Evolutionary conservation across 2,329 filamentous ascomycete species (phyloP), one percentile per base, ranked within the genome.

Genomic region (Leptographium radiaticola): DNA sequence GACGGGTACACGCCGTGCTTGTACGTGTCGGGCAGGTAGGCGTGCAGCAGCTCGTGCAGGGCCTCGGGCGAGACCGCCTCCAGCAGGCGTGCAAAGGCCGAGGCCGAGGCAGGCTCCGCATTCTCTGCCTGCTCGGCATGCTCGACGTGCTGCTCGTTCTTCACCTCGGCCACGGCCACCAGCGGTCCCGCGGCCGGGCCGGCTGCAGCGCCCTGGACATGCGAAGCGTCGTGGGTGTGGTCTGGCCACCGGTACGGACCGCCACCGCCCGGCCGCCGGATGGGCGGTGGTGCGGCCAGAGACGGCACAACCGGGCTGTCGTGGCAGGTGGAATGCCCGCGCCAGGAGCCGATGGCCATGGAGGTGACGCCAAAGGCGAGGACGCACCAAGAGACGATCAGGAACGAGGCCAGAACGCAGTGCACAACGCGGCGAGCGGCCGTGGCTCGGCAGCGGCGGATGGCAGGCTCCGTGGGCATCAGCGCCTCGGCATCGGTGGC

Each of bases 1-100:
- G 80, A 79, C 58, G 78, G 74, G 65, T 83, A 86, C 54, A 87
- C 75, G 55, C 84, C 84, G 63, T 86, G 77, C 64, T 81, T 76
- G 68, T 83, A 87, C 62, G 79, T 78, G 49, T 75, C 74, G 47
- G 79, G 76, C 53, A 83, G 71, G 61, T 82, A 75, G 57, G 75
- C 71, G 65, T 86, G 81, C 36, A 89, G 72, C 52, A 86, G 77
- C 48, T 77, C 75, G 65, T 87, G 83, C 53, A 90, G 70, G 44
- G 78, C 42, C 49, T 62, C 60, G 39, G 59, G 53, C 48, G 59
- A 60, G 30, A 61, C 60, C 39, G 59, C 59, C 40, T 60, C 57
- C 31, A 62, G 55, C 25, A 60, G 57, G 47, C 58, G 56, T 2
- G 57, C 36, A 40, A 62, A 61, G 43, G 55, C 48, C 4, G 58